A percentile compares a stretch with the other conserved stretches of the same genome.
Evolutionary conservation across 192 early-diverging fungal species (phyloP).

Genomic region (Chytriomyces sp.): DNA sequence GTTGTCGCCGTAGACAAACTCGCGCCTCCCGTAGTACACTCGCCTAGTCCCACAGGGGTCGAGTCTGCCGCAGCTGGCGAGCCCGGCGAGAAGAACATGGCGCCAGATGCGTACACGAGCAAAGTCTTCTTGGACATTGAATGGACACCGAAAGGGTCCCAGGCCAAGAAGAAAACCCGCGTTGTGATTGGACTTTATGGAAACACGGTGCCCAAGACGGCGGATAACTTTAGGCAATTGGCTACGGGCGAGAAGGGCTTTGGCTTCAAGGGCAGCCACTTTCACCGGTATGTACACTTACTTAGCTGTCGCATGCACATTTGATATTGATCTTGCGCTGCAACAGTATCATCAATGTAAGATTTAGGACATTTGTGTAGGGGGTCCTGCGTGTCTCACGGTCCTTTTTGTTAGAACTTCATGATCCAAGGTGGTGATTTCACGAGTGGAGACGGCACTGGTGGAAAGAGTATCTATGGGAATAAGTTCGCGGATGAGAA

Average conservation of each 20-base stretch:
- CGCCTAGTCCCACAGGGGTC: not conserved
- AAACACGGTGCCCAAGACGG: slow-evolving; percentile 56
- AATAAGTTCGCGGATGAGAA: slow-evolving; percentile 62
- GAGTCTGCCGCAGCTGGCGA: not conserved
- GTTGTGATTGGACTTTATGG: slow-evolving; percentile 76
- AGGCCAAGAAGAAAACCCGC: slow-evolving; percentile 50
- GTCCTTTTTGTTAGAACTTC: slow-evolving; percentile 59
- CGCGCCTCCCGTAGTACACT: not conserved
- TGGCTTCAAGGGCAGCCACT: slow-evolving; percentile 76
- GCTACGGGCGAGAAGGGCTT: slow-evolving; percentile 56
- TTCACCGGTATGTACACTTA: slow-evolving; percentile 66
- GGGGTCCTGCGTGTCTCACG: no score
- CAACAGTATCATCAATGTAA: slow-evolving; percentile 60
- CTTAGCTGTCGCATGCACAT: not conserved
- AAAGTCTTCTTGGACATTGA: slow-evolving; percentile 86
- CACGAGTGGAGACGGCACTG: slow-evolving; percentile 48
- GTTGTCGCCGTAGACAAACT: not conserved
- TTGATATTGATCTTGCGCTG: not conserved
- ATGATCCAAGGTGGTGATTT: slow-evolving; percentile 87
- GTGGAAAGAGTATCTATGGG: slow-evolving; percentile 55
- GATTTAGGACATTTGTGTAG: no score
- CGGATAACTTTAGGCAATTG: slow-evolving; percentile 57
- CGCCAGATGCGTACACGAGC: slow-evolving; percentile 40
- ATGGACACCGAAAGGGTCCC: slow-evolving; percentile 61
- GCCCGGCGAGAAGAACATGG: not conserved